These are phyloP conservation scores for Rubus idaeus DNA, from an alignment of 306 rosid genomes.

Conservation along the genomic window DNA sequence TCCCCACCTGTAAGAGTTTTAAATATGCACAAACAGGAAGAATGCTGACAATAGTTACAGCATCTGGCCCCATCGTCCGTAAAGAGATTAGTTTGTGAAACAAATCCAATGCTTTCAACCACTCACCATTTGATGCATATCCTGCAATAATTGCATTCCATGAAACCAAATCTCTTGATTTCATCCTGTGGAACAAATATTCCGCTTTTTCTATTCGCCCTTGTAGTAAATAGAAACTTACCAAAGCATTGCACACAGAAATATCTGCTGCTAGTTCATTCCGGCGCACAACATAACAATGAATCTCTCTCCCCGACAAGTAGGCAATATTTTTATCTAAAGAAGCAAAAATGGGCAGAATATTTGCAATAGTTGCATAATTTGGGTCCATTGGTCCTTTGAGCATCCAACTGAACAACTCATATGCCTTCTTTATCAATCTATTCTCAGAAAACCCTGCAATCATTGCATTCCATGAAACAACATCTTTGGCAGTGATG, in stretches of 20 bases:
- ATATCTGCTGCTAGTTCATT: conserved; percentile 52
- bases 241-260: conserved; percentile 72
- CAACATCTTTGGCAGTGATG: conserved; percentile 65
- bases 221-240: conserved; percentile 69
- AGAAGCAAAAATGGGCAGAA: conserved; percentile 68
- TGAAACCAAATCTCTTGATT: conserved; percentile 77
- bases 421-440: conserved; percentile 45
- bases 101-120: conserved; percentile 67
- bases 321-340: conserved; percentile 40
- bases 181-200: conserved; percentile 57
- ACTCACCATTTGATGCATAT: conserved; percentile 57
- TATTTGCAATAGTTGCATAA: conserved; percentile 61
- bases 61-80: conserved; percentile 47
- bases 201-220: conserved; percentile 61
- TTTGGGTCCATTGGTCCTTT: conserved; percentile 61
- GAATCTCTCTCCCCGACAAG: conserved; percentile 65
- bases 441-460: conserved; percentile 73
- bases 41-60: conserved; percentile 69
- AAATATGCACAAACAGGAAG: conserved; percentile 70
- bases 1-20: conserved; percentile 49
- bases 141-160: conserved; percentile 90
- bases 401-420: conserved; percentile 56
- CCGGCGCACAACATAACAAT: conserved; percentile 56
- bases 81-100: conserved; percentile 49
- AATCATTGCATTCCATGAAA: conserved; percentile 89